These are phyloP conservation scores for Kondoa malvinella DNA, from an alignment of 768 basidiomycete species.

Conservation along the genomic window DNA sequence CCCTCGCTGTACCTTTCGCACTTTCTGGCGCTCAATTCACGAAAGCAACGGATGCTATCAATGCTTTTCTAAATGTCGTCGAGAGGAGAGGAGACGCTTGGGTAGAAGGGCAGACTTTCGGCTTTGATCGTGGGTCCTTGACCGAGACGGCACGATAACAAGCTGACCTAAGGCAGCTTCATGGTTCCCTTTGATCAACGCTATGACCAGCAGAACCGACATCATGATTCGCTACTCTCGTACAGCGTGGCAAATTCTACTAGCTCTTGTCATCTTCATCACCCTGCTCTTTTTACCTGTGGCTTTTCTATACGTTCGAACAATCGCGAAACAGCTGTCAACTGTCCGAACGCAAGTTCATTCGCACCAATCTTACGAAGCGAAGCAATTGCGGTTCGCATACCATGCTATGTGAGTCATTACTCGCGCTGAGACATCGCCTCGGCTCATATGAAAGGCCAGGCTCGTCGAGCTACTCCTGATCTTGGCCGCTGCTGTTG, in stretches of 20 bases:
- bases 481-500: background rate
- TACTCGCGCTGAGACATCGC: background rate
- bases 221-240: background rate
- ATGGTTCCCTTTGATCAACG: background rate
- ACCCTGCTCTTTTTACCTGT: background rate
- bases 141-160: background rate
- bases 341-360: background rate
- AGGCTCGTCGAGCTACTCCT: background rate
- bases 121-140: background rate
- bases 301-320: background rate
- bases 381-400: background rate
- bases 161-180: background rate
- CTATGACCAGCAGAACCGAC: background rate
- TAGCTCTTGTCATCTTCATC: background rate
- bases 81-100: background rate
- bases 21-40: background rate
- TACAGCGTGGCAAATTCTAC: background rate
- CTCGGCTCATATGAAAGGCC: background rate
- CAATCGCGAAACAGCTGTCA: background rate
- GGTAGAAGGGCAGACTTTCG: background rate
- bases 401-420: background rate
- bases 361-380: background rate
- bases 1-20: background rate
- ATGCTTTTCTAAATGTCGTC: background rate
- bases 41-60: background rate